These are phyloP conservation scores for Hemisphaericaspora xylanilytica DNA, from an alignment of 1,139 yeast species.

Conservation along the genomic window DNA sequence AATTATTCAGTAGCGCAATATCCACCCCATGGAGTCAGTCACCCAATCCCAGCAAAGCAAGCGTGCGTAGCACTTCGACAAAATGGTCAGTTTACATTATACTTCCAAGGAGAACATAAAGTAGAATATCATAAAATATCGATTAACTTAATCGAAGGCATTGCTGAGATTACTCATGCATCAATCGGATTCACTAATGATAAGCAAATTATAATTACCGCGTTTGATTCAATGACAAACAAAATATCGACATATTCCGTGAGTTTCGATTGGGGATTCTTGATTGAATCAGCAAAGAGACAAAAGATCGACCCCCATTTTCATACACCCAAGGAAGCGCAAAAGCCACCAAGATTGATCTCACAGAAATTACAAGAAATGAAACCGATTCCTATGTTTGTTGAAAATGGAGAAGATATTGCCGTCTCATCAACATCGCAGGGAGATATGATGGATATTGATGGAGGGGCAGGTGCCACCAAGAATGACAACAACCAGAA, in stretches of 20 bases:
- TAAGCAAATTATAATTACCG: conserved; percentile 47
- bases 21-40: conserved; percentile 61
- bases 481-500: not conserved
- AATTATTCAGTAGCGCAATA: conserved; percentile 58
- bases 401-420: conserved; percentile 17
- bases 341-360: conserved; percentile 25
- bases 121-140: conserved; percentile 50
- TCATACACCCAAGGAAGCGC: conserved; percentile 46
- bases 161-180: conserved; percentile 40
- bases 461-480: conserved; percentile 9
- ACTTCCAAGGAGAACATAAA: conserved; percentile 62
- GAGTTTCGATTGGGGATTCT: conserved; percentile 61
- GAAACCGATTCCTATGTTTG: conserved; percentile 23
- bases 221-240: conserved; percentile 41
- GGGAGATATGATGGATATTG: conserved; percentile 4
- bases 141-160: conserved; percentile 22
- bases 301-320: conserved; percentile 51
- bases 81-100: conserved; percentile 58
- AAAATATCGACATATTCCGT: conserved; percentile 49
- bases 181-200: conserved; percentile 59
- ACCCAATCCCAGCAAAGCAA: conserved; percentile 67
- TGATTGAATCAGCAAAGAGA: conserved; percentile 46
- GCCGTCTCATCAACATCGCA: conserved; percentile 17
- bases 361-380: conserved; percentile 28
- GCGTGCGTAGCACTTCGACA: conserved; percentile 68